Percentiles rank a stretch among this genome's conserved stretches.
Evolutionary conservation across 306 rosid genomes (phyloP).

Genomic region (Vigna mungo): DNA sequence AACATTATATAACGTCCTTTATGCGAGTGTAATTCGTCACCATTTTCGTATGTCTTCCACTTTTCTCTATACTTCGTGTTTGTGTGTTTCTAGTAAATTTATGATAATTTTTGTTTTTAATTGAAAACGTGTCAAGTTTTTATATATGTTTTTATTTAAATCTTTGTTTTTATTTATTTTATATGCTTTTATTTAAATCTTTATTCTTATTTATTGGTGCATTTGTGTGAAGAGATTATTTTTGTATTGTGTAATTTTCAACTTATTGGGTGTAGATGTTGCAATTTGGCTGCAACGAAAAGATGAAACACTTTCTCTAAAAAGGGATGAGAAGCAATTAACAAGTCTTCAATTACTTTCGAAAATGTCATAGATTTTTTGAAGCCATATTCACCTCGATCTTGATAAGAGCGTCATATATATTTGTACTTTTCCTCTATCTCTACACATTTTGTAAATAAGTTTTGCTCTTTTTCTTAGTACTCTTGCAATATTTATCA

Average conservation of each 20-base stretch:
- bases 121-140: too few relatives aligned
- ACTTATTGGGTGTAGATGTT: conserved; percentile 10
- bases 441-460: neutral
- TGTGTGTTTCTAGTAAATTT: neutral
- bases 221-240: too few relatives aligned
- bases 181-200: too few relatives aligned
- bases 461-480: neutral
- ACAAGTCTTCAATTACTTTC: conserved; percentile 33
- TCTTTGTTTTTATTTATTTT: too few relatives aligned
- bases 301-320: neutral
- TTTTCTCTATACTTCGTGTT: neutral
- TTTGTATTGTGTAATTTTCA: too few relatives aligned
- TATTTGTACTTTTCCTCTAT: neutral
- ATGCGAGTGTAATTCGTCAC: neutral
- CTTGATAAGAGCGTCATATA: neutral
- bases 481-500: neutral
- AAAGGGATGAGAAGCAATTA: neutral
- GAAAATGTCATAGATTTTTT: conserved; percentile 36
- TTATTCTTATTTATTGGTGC: too few relatives aligned
- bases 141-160: too few relatives aligned
- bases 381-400: neutral
- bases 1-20: conserved; percentile 4
- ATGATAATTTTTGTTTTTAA: too few relatives aligned
- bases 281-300: conserved; percentile 35
- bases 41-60: conserved; percentile 1